phyloP scores from a whole-genome alignment of 2,329 filamentous ascomycete genomes.

The Fusarium keratoplasticum region DNA sequence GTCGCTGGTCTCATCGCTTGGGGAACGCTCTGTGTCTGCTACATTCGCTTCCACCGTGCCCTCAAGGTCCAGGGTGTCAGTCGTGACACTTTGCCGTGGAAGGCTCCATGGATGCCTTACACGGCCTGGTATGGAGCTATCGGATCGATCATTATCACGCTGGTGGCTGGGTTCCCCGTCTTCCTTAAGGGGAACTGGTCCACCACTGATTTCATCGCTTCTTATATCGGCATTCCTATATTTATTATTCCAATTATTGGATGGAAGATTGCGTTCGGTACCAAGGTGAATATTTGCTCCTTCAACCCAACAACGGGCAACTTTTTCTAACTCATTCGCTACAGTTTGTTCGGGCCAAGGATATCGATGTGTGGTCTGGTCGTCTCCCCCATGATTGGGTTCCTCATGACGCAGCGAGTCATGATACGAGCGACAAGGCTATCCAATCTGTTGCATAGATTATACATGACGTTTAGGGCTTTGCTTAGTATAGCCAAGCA shows the following conservation, averaged over 20 bases:
- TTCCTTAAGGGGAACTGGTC: slow-evolving; percentile 77
- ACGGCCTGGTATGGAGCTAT: slow-evolving; percentile 71
- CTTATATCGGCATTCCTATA: slow-evolving; percentile 71
- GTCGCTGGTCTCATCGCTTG: slow-evolving; percentile 71
- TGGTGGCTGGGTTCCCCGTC: slow-evolving; percentile 81
- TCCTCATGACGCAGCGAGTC: background rate
- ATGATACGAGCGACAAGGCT: background rate
- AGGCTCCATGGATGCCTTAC: slow-evolving; percentile 68
- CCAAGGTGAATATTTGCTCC: slow-evolving; percentile 18
- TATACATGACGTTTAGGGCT: background rate
- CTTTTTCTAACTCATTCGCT: background rate
- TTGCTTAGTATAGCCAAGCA: background rate
- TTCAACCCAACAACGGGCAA: accelerated
- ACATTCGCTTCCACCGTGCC: slow-evolving; percentile 65
- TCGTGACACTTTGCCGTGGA: slow-evolving; percentile 64
- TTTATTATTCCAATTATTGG: slow-evolving; percentile 71
- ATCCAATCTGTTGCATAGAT: background rate
- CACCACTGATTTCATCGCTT: slow-evolving; percentile 71
- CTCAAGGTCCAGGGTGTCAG: slow-evolving; percentile 64
- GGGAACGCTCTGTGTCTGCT: slow-evolving; percentile 69
- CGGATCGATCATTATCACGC: slow-evolving; percentile 69
- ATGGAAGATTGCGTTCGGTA: slow-evolving; percentile 62
- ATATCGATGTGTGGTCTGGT: slow-evolving; percentile 62
- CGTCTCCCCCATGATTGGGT: slow-evolving; percentile 12
- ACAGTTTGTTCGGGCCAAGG: slow-evolving; percentile 52